Evolutionary conservation across 1,284 basidiomycete species (phyloP), one percentile per base, ranked within the genome.

Genomic region (Hortiboletus rubellus): DNA sequence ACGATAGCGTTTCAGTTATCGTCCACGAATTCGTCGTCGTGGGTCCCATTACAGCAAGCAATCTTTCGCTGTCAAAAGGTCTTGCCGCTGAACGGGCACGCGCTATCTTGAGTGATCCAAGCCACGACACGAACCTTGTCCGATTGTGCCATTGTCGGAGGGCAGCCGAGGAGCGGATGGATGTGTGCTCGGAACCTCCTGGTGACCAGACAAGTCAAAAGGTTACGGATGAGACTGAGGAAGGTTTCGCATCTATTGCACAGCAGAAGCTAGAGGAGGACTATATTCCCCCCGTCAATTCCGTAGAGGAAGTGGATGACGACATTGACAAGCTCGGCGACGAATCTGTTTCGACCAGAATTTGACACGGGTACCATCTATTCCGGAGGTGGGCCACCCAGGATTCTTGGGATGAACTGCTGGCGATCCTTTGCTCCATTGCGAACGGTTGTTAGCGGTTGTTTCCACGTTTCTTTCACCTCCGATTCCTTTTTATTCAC

Each of bases 31-130:
- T 68, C 10, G 70, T 77, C 12, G 71, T 91, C 38, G 80, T 77
- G 3, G 85, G 85, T 0, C 87, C 88, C 5, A 75, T 88, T 36
- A 71, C 80, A 22, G 82, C 83, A 5, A 64, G 74, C 7, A 87
- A 82, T 58, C 70, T 78, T 31, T 76, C 78, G 7, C 75, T 89
- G 30, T 84, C 86, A 2, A 88, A 85, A 64, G 85, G 84, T 30
- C 77, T 85, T 44, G 87, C 82, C 4, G 80, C 87, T 2, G 84
- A 87, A 66, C 74, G 78, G 22, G 87, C 88, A 0, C 72, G 82
- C 33, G 66, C 71, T 18, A 69, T 82, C 34, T 74, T 91, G 52
- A 74, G 73, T 51, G 80, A 88, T 57, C 59, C 72, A 3, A 66
- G 64, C 15, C 79, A 77, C 27, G 76, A 79, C 3, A 76, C 77